A percentile compares a stretch with the other conserved stretches of the same genome.
These are phyloP conservation scores for Telfairia occidentalis DNA, from an alignment of 331 rosid genomes.

Conservation along the genomic window DNA sequence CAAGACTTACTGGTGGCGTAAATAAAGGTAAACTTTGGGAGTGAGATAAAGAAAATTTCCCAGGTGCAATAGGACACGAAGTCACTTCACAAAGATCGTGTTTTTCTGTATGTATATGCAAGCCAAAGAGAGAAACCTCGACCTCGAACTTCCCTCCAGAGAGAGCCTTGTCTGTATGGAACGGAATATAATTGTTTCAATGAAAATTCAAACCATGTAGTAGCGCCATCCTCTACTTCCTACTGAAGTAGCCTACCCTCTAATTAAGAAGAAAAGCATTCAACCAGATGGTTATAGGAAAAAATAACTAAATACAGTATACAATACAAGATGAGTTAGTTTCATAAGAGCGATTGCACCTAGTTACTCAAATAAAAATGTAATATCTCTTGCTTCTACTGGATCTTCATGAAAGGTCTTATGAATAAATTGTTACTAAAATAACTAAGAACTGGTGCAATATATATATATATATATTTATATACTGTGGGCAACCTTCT, in stretches of 20 bases:
- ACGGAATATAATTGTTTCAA: background rate
- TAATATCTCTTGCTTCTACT: background rate
- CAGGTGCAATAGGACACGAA: slow-evolving; percentile 39
- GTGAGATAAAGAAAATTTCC: slow-evolving; percentile 52
- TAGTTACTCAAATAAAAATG: background rate
- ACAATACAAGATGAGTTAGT: background rate
- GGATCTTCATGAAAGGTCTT: background rate
- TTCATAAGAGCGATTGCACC: background rate
- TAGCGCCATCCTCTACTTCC: background rate
- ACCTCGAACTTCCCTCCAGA: slow-evolving; percentile 53
- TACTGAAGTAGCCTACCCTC: background rate
- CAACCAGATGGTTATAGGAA: background rate
- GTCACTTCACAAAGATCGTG: slow-evolving; percentile 52
- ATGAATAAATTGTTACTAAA: background rate
- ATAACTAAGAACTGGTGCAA: background rate
- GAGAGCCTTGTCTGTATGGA: slow-evolving; percentile 36
- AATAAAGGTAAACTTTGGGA: slow-evolving; percentile 49
- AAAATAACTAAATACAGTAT: background rate
- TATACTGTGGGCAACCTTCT: background rate
- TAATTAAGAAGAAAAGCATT: background rate
- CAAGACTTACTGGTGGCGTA: slow-evolving; percentile 57
- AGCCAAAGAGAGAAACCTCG: slow-evolving; percentile 47
- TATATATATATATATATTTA: background rate
- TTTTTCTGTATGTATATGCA: slow-evolving; percentile 45
- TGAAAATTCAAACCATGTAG: background rate